Percentiles rank a stretch among this genome's conserved stretches.
These are phyloP conservation scores for Acer yangbiense DNA, from an alignment of 345 rosid genomes.

Conservation along the genomic window DNA sequence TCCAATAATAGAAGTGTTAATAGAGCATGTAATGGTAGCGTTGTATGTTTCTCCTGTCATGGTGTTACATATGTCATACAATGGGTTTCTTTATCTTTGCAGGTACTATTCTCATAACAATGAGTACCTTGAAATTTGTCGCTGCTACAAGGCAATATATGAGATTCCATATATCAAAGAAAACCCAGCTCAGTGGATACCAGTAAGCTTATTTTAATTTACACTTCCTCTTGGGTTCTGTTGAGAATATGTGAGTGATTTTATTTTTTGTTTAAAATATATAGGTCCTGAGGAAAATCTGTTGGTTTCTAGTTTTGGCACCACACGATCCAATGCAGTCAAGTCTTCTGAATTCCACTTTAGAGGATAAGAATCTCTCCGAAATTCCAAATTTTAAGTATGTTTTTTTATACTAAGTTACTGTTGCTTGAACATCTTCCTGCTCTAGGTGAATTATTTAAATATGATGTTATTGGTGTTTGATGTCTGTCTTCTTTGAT, in stretches of 20 bases:
- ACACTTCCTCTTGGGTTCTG: neutral
- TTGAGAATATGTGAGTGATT: constrained; percentile 10
- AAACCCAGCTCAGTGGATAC: constrained; percentile 73
- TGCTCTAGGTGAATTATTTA: neutral
- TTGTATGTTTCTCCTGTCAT: neutral
- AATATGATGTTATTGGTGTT: neutral
- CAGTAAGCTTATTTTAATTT: constrained; percentile 41
- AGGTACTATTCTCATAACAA: constrained; percentile 84
- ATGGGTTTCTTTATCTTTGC: constrained; percentile 13
- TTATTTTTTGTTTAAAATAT: neutral
- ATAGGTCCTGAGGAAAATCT: constrained; percentile 78
- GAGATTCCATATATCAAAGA: constrained; percentile 88
- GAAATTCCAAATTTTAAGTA: constrained; percentile 87
- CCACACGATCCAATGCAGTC: constrained; percentile 88
- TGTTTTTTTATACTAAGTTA: neutral
- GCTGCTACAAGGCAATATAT: constrained; percentile 92
- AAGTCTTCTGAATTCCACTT: constrained; percentile 74
- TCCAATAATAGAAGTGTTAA: neutral
- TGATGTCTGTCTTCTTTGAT: constrained; percentile 11
- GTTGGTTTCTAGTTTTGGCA: constrained; percentile 75
- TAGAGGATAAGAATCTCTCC: constrained; percentile 78
- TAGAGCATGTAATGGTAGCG: neutral
- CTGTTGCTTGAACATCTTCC: neutral
- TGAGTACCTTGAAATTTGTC: constrained; percentile 87
- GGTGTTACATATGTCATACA: constrained; percentile 10